phyloP scores from a whole-genome alignment of 352 stramenopile genomes.

The Labyrinthula sp. region DNA sequence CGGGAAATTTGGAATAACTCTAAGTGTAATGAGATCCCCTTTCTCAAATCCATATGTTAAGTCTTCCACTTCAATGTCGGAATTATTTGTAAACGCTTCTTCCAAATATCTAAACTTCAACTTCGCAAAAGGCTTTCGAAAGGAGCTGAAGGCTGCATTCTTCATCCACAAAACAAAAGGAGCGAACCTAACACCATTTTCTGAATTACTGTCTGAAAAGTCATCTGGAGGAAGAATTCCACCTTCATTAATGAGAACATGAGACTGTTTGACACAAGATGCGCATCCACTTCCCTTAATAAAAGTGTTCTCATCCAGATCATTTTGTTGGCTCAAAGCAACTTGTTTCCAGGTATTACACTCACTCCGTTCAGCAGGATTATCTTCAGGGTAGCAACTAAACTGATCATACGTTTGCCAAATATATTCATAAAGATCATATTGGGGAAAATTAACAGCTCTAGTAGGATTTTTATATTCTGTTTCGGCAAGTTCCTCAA shows the following conservation, averaged over 20 bases:
- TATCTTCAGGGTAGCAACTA: constrained; percentile 22
- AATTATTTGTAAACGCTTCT: too few species aligned
- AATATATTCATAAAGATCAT: constrained; percentile 25
- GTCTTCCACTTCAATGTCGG: constrained; percentile 83
- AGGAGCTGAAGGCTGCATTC: constrained; percentile 80
- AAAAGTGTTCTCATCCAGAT: too few species aligned
- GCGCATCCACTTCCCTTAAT: constrained; percentile 8
- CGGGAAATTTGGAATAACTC: constrained; percentile 81
- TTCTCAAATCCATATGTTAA: constrained; percentile 45
- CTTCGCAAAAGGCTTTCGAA: constrained; percentile 99
- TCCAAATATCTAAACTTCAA: too few species aligned
- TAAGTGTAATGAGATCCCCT: constrained; percentile 66
- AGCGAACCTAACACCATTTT: constrained; percentile 52
- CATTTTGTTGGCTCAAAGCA: too few species aligned
- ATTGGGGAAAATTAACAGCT: constrained; percentile 8
- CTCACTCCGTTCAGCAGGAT: too few species aligned
- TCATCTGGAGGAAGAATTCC: constrained; percentile 9
- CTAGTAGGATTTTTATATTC: constrained; percentile 53
- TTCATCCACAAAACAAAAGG: constrained; percentile 99
- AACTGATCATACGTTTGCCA: constrained; percentile 29
- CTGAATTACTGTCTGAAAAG: constrained; percentile 6
- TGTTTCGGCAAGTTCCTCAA: constrained; percentile 26
- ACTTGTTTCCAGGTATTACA: too few species aligned
- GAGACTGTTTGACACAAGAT: constrained; percentile 3
- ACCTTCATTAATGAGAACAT: constrained; percentile 10